phyloP scores from a whole-genome alignment of 345 rosid species.

The Rhizophora mangle region DNA sequence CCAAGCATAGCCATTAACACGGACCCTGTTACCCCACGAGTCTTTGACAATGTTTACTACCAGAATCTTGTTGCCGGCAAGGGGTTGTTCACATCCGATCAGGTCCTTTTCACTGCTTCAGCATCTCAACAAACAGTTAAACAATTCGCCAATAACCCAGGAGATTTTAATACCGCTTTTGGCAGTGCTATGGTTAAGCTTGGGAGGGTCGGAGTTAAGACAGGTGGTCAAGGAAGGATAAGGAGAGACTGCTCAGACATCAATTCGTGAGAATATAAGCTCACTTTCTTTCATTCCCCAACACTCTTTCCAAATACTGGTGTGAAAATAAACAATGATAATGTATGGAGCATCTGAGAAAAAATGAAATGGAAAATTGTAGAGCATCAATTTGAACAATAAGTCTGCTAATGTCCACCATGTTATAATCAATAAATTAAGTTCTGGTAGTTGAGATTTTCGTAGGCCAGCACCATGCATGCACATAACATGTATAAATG shows the following conservation, averaged over 20 bases:
- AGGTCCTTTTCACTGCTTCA: constrained; percentile 48
- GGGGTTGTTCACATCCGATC: constrained; percentile 73
- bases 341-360: too few relatives aligned
- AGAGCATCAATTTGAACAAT: too few relatives aligned
- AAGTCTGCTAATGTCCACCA: too few relatives aligned
- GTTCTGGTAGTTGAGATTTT: too few relatives aligned
- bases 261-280: constrained; percentile 28
- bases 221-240: constrained; percentile 61
- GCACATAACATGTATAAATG: too few relatives aligned
- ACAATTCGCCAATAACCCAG: constrained; percentile 53
- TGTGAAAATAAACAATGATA: too few relatives aligned
- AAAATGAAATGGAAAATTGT: too few relatives aligned
- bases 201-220: constrained; percentile 68
- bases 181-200: constrained; percentile 63
- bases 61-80: constrained; percentile 66
- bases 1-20: constrained; percentile 48
- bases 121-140: constrained; percentile 50
- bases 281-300: too few relatives aligned
- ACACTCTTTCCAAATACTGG: too few relatives aligned
- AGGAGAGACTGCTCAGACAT: constrained; percentile 62
- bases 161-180: constrained; percentile 59
- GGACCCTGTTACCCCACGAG: constrained; percentile 52
- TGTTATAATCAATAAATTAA: too few relatives aligned
- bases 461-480: too few relatives aligned
- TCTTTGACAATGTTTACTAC: constrained; percentile 66